Base-by-base conservation (phyloP, 1,284 basidiomycete species). In the Rhodotorula sp. region DNA sequence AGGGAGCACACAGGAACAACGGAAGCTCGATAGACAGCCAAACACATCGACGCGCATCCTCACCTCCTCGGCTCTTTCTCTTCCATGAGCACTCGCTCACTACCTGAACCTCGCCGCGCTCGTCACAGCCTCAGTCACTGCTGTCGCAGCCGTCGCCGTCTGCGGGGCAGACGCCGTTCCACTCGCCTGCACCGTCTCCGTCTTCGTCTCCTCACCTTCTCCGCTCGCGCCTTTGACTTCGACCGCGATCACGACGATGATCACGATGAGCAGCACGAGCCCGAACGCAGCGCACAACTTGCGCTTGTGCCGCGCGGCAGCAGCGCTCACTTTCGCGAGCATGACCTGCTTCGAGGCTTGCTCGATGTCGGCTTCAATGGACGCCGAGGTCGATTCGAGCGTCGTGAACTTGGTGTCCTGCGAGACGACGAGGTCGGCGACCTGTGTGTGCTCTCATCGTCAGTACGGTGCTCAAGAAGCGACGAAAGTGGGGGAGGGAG, bases 251-350 rank as follows among this genome's bases (percentile, higher is more conserved):
- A 73, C 66, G 0, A 73, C 50, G n/a, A 66, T 37, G 0, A 67
- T 21, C 17, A 70, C 48, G 13, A 68, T 15, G 1, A 70, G 22
- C 27, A 70, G 57, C 1, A 62, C 46, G 7, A 61, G 17, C 9
- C n/a, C 69, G 46, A 70, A 39, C n/a, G 55, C 68, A 1, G 61
- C 60, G 55, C 72, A 73, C n/a, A 73, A 27, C 61, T 70, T 73
- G 48, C 69, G 48, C 64, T 70, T 70, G 63, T 73, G 68, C 8
- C 72, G 56, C 36, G 72, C 61, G 0, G 66, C 69, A 19, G 53
- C 54, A 29, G 72, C 72, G 22, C 37, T 54, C 32, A 65, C 39
- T 9, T 53, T 57, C 17, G 72, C 69, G 19, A 46, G 29, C 17
- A 41, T 32, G 27, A 73, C 32, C n/a, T 64, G 29, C 27, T 60